Base-by-base conservation (phyloP, 2,329 filamentous ascomycete species). In the Aureobasidium musti region DNA sequence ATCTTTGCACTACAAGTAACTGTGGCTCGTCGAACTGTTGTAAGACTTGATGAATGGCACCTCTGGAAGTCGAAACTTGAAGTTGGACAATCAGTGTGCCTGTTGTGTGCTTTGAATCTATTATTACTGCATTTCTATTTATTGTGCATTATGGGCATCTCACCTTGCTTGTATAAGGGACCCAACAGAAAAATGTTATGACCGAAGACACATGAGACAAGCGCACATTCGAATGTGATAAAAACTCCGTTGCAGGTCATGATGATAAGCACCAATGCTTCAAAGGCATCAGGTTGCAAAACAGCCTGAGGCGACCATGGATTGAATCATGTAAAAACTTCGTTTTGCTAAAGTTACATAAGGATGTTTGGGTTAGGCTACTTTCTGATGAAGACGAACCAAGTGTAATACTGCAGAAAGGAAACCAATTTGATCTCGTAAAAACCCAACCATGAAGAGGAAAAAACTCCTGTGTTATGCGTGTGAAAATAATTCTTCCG, bases 261-360 rank as follows among this genome's bases (percentile, higher is more conserved):
- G 30, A 7, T 30, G 5, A 30, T 30, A 30, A 5, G 30, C 30
- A 30, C 30, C 4, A 33, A 33, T 33, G 30, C 30, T 5, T 33
- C 30, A 33, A 14, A 8, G 14, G 14, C 3, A 6, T 6, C 23
- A 6, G 26, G 11, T 23, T 6, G 5, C 6, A 50, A 33, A 17
- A 10, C 26, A 50, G 11, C 17, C 8, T 23, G n/a, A 23, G 5
- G 11, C n/a, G 17, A n/a, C 5, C 6, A 52, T n/a, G 26, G 26
- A 52, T 30, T 30, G 19, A 1, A 17, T 56, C 35, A n/a, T 56
- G 17, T 41, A 26, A 39, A 13, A 35, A 28, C 41, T 37, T 61
- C 35, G 43, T 33, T 61, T 49, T 43, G 28, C 23, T 61, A 61
- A 49, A 61, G 41, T 49, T 61, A 61, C 57, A 61, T 59, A 43